Evolutionary conservation across 805 yeast species (phyloP), one percentile per base, ranked within the genome.

Genomic region (Candida adriatica): DNA sequence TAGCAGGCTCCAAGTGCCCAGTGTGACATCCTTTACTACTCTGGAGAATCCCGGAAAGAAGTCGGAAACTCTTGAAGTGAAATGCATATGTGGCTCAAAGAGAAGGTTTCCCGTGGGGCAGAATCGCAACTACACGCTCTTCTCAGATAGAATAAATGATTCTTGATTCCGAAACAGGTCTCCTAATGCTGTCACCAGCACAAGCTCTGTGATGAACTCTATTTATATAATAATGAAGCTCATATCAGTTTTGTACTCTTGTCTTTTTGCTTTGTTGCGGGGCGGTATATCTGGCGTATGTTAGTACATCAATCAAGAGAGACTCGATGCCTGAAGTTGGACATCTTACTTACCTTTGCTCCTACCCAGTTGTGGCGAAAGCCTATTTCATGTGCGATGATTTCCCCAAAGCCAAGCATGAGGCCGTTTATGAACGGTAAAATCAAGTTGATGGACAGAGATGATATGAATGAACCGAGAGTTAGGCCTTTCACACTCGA

Each of bases 391-490:
- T 88, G 96, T 7, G 97, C 97, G 37, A 85, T 62, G 14, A 90
- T 77, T 61, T 90, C 97, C 2, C 97, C 97, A 54, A 90, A 86
- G 0, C 97, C 97, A 30, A 90, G 69, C 95, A 88, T 88, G 58
- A 90, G 64, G 7, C 97, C 97, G 49, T 90, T 90, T 45, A 90
- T 65, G 49, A 90, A 87, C 3, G 97, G 97, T 27, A 90, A 59
- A 2, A 87, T 52, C 44, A 90, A 58, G 46, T 90, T 90, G 41
- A 90, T 75, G 2, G 87, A 69, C 15, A 80, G 59, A n/a, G 49
- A 46, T 1, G 41, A 34, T 4, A 43, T 18, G 15, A 43, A 33
- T n/a, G n/a, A n/a, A n/a, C n/a, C n/a, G n/a, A n/a, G n/a, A n/a
- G n/a, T n/a, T n/a, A n/a, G n/a, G n/a, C n/a, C n/a, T n/a, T n/a